Evolutionary conservation across 805 yeast species (phyloP).

Genomic region (Suhomyces vadensis): DNA sequence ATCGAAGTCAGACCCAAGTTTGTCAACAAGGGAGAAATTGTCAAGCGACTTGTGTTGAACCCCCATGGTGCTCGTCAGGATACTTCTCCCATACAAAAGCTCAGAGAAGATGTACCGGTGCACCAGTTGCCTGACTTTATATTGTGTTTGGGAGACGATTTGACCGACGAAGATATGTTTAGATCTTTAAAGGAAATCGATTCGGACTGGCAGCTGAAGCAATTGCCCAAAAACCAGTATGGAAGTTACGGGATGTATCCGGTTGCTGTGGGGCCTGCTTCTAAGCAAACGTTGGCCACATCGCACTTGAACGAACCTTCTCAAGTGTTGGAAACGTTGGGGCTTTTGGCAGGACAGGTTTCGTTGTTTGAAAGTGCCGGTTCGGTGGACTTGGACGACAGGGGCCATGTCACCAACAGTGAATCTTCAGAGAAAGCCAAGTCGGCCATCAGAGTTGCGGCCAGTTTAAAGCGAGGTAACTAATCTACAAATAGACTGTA

Average conservation of each 20-base stretch:
- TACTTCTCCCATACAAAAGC: slow-evolving; percentile 22
- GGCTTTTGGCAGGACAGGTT: slow-evolving; percentile 75
- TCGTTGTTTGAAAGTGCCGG: slow-evolving; percentile 79
- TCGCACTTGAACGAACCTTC: slow-evolving; percentile 82
- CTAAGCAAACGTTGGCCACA: slow-evolving; percentile 80
- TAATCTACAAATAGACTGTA: neutral
- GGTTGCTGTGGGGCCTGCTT: slow-evolving; percentile 90
- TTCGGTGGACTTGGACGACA: slow-evolving; percentile 69
- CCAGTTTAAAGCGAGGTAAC: neutral
- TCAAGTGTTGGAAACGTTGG: slow-evolving; percentile 82
- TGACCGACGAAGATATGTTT: slow-evolving; percentile 98
- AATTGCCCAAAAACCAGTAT: slow-evolving; percentile 44
- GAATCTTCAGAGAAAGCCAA: slow-evolving; percentile 45
- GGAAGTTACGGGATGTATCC: slow-evolving; percentile 71
- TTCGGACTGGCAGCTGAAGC: slow-evolving; percentile 46
- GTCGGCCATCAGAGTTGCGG: slow-evolving; percentile 34
- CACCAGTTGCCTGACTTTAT: slow-evolving; percentile 76
- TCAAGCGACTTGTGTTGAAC: slow-evolving; percentile 67
- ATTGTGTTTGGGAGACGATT: slow-evolving; percentile 91
- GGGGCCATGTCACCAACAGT: slow-evolving; percentile 64
- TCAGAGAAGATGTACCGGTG: slow-evolving; percentile 29
- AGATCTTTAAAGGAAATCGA: slow-evolving; percentile 68
- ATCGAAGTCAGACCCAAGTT: slow-evolving; percentile 95
- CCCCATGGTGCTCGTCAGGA: slow-evolving; percentile 59
- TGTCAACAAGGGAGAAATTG: slow-evolving; percentile 97